These are phyloP conservation scores for Lablab purpureus DNA, from an alignment of 306 rosid genomes.

Conservation along the genomic window DNA sequence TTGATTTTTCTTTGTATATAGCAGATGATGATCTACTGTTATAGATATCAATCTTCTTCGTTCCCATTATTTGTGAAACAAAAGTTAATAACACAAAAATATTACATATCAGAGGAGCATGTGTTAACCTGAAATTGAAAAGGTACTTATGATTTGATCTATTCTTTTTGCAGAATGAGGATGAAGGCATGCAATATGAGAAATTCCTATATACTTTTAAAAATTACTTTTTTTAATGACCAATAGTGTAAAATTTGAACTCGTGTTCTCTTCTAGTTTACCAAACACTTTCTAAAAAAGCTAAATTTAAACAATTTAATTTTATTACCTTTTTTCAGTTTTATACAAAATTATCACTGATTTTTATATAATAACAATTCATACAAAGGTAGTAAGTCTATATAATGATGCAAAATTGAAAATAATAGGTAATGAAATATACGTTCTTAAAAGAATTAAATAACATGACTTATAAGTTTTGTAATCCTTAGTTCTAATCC, in stretches of 20 bases:
- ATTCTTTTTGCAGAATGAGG: background rate
- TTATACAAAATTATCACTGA: background rate
- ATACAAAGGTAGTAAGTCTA: background rate
- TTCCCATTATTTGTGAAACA: too few species aligned
- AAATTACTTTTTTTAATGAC: background rate
- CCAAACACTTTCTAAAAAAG: background rate
- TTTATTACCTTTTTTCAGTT: slow-evolving; percentile 2
- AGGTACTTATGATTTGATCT: background rate
- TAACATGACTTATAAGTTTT: background rate
- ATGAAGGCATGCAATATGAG: background rate
- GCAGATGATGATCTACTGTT: background rate
- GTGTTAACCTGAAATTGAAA: slow-evolving; percentile 10
- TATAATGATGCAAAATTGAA: background rate
- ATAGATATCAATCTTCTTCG: too few species aligned
- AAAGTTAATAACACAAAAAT: background rate
- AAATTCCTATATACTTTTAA: background rate
- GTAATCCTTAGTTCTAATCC: background rate
- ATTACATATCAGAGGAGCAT: background rate
- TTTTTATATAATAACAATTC: slow-evolving; percentile 6
- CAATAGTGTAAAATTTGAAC: background rate
- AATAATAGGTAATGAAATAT: background rate
- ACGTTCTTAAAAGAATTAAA: background rate
- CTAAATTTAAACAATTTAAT: slow-evolving; percentile 4
- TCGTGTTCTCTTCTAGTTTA: background rate
- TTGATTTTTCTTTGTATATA: slow-evolving; percentile 1